A percentile compares a stretch with the other conserved stretches of the same genome.
Conservation (phyloP, 345 rosid genomes). For the Microthlaspi erraticum region DNA sequence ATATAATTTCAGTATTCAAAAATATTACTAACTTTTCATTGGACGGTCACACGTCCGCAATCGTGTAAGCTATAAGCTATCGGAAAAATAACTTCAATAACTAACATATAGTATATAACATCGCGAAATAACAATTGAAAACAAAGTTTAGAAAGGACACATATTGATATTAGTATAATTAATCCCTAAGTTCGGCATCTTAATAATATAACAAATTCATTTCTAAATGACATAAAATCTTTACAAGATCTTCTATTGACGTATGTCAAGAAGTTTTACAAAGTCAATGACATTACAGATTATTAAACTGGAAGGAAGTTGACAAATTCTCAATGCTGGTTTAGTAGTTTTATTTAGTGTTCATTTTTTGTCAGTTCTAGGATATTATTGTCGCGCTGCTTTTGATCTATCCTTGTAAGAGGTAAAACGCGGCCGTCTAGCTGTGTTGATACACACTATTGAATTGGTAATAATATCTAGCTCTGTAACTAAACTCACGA, state of each 20-base stretch:
- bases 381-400: neutral
- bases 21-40: conserved; percentile 7
- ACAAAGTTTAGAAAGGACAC: conserved; percentile 13
- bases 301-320: conserved; percentile 23
- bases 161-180: conserved; percentile 8
- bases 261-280: conserved; percentile 39
- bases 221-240: conserved; percentile 35
- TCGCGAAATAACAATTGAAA: conserved; percentile 5
- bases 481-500: too few species aligned
- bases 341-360: neutral
- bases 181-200: conserved; percentile 37
- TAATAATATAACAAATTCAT: neutral
- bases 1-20: neutral
- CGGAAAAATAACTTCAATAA: conserved; percentile 2
- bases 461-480: too few species aligned
- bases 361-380: neutral
- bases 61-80: conserved; percentile 15
- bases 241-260: conserved; percentile 41
- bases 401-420: neutral
- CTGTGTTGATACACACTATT: too few species aligned
- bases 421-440: too few species aligned
- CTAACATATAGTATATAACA: neutral
- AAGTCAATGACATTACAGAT: conserved; percentile 33
- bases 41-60: conserved; percentile 28
- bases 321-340: conserved; percentile 13